Base-by-base conservation (phyloP, 176 grass and related monocot genomes). In the Saccharum officinarum region DNA sequence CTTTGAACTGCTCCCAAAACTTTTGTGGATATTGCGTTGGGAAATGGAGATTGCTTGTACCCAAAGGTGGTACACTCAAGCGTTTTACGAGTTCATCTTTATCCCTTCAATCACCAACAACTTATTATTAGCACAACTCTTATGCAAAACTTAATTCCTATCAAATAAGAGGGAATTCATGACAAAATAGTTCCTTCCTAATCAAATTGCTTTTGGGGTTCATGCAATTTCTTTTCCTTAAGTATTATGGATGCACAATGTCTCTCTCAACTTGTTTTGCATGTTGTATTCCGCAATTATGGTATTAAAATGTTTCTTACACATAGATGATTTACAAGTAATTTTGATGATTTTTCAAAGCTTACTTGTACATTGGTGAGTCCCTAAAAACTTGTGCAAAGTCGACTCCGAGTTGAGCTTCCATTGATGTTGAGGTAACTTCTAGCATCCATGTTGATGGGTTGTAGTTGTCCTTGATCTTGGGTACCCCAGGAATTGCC, bases 301-400 rank as follows among this genome's bases (percentile, higher is more conserved):
- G 15, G 4, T 33, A 75, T 52, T 75, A 75, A 34, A 18, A 22
- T 34, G 44, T 3, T 75, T 75, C 15, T 17, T 75, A 52, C 15
- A 1, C 15, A 18, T 2, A 10, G 15, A 18, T 14, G 31, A 8
- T 45, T 45, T 30, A 3, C 2, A 4, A 18, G 12, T 34, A 31
- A 18, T n/a, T 61, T 15, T 30, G 46, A 49, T 52, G 2, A 17
- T 69, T 67, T 84, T 20, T 67, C 0, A 28, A 71, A 34, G 70
- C 87, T 85, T 79, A 97, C 95, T 75, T 86, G 23, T 41, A 75
- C 22, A 92, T 76, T 66, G 88, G 49, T 11, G 95, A 97, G 63
- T 89, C 90, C 65, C 20, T 89, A 15, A 91, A 94, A n/a, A 94
- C 62, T 73, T 91, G 49, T 75, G 88, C 86, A 87, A 97, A 97